Percentiles rank a stretch among this genome's conserved stretches.
Conservation (phyloP, 2,329 filamentous ascomycete genomes). For the Simplicillium sp. region DNA sequence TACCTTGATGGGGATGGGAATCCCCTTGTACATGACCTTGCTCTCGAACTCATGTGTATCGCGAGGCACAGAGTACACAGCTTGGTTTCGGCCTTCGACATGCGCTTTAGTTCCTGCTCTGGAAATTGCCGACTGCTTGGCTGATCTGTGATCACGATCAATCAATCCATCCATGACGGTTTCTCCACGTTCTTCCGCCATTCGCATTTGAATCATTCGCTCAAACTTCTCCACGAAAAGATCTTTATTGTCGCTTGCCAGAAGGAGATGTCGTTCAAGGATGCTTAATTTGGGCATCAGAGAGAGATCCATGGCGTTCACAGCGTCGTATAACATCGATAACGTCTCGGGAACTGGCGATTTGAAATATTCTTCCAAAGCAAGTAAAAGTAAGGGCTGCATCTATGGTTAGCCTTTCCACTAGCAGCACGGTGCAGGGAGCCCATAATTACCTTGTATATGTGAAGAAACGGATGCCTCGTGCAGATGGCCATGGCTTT, state of each 20-base stretch:
- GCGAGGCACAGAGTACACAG: conserved; percentile 68
- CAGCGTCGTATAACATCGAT: conserved; percentile 77
- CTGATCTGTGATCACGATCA: conserved; percentile 36
- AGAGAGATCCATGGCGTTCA: conserved; percentile 95
- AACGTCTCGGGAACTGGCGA: conserved; percentile 81
- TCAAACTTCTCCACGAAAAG: conserved; percentile 98
- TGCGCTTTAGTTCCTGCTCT: conserved; percentile 55
- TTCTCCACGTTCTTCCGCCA: conserved; percentile 52
- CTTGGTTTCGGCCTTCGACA: conserved; percentile 42
- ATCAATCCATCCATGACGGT: conserved; percentile 23
- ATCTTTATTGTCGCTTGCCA: conserved; percentile 88
- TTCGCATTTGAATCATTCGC: conserved; percentile 78
- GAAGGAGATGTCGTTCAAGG: conserved; percentile 76
- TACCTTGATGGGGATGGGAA: conserved; percentile 93
- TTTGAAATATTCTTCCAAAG: conserved; percentile 95
- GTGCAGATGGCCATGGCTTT: conserved; percentile 99
- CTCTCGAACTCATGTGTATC: conserved; percentile 98
- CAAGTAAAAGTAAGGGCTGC: conserved; percentile 77
- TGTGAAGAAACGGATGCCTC: conserved; percentile 92
- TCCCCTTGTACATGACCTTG: conserved; percentile 89
- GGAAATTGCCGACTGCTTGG: conserved; percentile 39
- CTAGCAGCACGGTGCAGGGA: conserved; percentile 82
- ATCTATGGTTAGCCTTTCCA: conserved; percentile 91
- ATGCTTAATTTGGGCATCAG: conserved; percentile 79
- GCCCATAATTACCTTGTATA: conserved; percentile 73